Evolutionary conservation across 306 rosid genomes (phyloP).

Genomic region (Trichosanthes truncata): DNA sequence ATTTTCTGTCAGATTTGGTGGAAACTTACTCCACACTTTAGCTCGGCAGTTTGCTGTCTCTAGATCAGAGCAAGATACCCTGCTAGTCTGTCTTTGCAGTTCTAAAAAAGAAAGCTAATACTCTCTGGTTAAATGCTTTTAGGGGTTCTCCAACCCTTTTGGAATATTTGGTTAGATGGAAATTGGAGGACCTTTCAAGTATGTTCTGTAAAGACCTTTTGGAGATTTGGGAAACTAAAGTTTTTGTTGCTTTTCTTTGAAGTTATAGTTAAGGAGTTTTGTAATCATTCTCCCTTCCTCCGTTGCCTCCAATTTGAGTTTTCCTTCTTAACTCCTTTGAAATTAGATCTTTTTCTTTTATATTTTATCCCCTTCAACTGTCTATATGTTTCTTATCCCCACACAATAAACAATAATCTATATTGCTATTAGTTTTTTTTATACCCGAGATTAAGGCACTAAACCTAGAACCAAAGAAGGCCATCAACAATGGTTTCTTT

Average conservation of each 20-base stretch:
- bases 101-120: background rate
- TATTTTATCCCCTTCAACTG: background rate
- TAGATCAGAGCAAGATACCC: background rate
- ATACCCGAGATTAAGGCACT: background rate
- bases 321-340: background rate
- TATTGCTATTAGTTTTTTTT: background rate
- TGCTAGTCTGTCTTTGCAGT: background rate
- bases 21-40: background rate
- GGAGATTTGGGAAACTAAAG: background rate
- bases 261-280: background rate
- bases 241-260: background rate
- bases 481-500: background rate
- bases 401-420: background rate
- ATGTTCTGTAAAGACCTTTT: background rate
- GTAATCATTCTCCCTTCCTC: background rate
- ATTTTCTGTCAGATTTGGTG: background rate
- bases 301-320: background rate
- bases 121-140: background rate
- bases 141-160: background rate
- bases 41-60: background rate
- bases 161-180: background rate
- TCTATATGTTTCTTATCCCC: background rate
- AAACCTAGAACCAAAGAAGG: background rate
- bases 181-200: background rate
- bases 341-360: background rate